Percentiles rank a stretch among this genome's conserved stretches.
Conservation (phyloP, 192 early-diverging fungal genomes). For the Phlyctochytrium bullatum region DNA sequence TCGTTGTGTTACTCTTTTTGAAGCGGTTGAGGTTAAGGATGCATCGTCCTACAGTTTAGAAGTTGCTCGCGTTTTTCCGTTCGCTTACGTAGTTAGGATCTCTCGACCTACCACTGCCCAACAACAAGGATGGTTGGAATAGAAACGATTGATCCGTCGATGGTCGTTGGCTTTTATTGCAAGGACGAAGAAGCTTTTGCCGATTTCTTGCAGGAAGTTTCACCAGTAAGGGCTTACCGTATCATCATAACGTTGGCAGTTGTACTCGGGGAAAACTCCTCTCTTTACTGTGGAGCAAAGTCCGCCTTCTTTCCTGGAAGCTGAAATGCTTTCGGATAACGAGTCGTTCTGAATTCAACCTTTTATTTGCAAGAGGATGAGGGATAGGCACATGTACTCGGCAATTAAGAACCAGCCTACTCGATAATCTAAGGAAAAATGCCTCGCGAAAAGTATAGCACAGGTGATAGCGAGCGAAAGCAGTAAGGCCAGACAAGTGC, state of each 20-base stretch:
- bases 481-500: too few species aligned
- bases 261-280: conserved; percentile 40
- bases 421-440: too few species aligned
- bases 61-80: too few species aligned
- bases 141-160: conserved; percentile 82
- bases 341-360: conserved; percentile 32
- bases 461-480: too few species aligned
- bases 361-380: too few species aligned
- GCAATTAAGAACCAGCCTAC: too few species aligned
- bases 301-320: conserved; percentile 64
- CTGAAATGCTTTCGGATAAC: conserved; percentile 42
- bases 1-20: conserved; percentile 2
- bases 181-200: conserved; percentile 58
- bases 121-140: conserved; percentile 72
- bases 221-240: conserved; percentile 35
- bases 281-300: conserved; percentile 66
- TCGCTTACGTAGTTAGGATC: conserved; percentile 57
- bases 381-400: too few species aligned
- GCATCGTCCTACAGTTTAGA: conserved; percentile 25
- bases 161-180: conserved; percentile 90
- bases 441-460: too few species aligned
- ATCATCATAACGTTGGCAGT: conserved; percentile 23
- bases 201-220: conserved; percentile 51
- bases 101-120: conserved; percentile 80
- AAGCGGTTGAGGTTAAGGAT: conserved; percentile 41